Evolutionary conservation across 164 flowering plant species (phyloP).

Genomic region (Cinnamomum chago): DNA sequence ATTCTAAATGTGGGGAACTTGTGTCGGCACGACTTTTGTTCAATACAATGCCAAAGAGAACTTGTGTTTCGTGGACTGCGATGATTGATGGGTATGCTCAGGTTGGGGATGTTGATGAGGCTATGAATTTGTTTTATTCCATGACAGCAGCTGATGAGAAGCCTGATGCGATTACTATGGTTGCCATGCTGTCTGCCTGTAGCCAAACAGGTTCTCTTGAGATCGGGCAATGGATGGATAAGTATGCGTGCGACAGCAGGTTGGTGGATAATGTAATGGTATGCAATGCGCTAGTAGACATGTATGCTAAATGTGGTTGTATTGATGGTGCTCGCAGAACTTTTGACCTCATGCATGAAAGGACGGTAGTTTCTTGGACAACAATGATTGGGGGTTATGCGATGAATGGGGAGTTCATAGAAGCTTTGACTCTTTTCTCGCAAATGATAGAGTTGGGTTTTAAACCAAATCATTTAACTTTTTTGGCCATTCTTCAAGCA

Average conservation of each 20-base stretch:
- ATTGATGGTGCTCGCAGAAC: constrained; percentile 35
- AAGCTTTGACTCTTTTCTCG: constrained; percentile 27
- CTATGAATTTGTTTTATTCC: too few relatives aligned
- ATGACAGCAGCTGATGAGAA: too few relatives aligned
- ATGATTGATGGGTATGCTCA: too few relatives aligned
- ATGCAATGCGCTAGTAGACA: constrained; percentile 57
- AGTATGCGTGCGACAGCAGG: too few relatives aligned
- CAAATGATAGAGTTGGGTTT: too few relatives aligned
- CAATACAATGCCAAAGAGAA: constrained; percentile 32
- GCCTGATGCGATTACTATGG: constrained; percentile 4
- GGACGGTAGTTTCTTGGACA: constrained; percentile 60
- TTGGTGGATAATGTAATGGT: constrained; percentile 20
- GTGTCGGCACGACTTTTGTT: constrained; percentile 39
- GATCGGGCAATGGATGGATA: not conserved
- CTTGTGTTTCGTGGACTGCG: constrained; percentile 3
- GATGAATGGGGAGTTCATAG: constrained; percentile 42
- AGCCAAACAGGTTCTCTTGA: constrained; percentile 51
- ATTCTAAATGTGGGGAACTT: constrained; percentile 49
- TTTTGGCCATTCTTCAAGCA: too few relatives aligned
- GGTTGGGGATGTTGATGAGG: too few relatives aligned
- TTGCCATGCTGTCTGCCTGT: constrained; percentile 51
- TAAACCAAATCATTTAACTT: too few relatives aligned
- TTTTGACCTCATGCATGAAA: constrained; percentile 36
- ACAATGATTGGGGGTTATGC: constrained; percentile 57
- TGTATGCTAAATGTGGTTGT: constrained; percentile 70